These are phyloP conservation scores for Phialemoniopsis sp. DNA, from an alignment of 2,329 filamentous ascomycete species.

Conservation along the genomic window DNA sequence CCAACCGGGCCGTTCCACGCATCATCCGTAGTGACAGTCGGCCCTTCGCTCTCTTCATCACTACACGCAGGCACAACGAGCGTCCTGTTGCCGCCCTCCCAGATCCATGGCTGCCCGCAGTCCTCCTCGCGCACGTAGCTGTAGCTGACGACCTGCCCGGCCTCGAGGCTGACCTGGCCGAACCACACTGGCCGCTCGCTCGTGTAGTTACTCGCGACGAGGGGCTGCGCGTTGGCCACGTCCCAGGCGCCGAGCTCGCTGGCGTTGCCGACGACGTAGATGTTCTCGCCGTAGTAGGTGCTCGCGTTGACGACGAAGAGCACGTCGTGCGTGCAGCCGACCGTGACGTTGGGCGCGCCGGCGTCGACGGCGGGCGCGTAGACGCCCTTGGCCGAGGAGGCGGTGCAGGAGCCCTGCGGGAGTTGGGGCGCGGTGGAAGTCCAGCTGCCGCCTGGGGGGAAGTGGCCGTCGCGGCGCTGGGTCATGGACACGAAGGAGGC, in stretches of 20 bases:
- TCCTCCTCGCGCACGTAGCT: constrained; percentile 40
- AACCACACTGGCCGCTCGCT: constrained; percentile 37
- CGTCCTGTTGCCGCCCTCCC: constrained; percentile 35
- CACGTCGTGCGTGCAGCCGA: constrained; percentile 26
- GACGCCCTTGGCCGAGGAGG: constrained; percentile 15
- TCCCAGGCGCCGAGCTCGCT: constrained; percentile 38
- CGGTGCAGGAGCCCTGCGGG: constrained; percentile 19
- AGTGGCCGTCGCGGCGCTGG: constrained; percentile 47
- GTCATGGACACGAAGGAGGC: constrained; percentile 62
- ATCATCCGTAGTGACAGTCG: constrained; percentile 25
- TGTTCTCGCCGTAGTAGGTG: constrained; percentile 42
- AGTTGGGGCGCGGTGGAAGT: constrained; percentile 24
- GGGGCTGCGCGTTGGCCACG: constrained; percentile 26
- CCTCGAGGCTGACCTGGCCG: constrained; percentile 30
- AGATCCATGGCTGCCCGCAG: constrained; percentile 34
- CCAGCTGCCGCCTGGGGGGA: constrained; percentile 57
- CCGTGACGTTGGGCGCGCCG: constrained; percentile 25
- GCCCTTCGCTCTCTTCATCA: constrained; percentile 10
- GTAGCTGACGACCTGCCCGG: constrained; percentile 37
- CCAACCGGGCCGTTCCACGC: constrained; percentile 29
- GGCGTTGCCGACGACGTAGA: constrained; percentile 38
- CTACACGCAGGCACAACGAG: constrained; percentile 30
- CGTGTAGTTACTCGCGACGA: constrained; percentile 37
- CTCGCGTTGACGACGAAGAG: constrained; percentile 40
- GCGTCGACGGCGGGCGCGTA: constrained; percentile 28